These are phyloP conservation scores for Fraxinus anomala DNA, from an alignment of 257 asterid genomes.

Conservation along the genomic window DNA sequence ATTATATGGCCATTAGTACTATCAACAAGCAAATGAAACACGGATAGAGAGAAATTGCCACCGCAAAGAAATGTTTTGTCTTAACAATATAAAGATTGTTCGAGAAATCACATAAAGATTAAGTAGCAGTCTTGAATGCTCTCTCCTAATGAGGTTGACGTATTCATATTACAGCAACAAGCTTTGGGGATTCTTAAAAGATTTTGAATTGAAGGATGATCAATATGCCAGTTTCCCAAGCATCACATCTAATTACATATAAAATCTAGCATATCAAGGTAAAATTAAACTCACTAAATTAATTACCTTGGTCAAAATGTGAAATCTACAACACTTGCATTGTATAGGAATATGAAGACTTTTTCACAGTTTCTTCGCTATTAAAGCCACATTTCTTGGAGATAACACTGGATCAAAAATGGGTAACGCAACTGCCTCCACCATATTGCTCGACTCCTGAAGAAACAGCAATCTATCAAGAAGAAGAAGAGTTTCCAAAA, in stretches of 20 bases:
- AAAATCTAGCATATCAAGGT: slow-evolving; percentile 10
- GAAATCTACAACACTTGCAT: slow-evolving; percentile 6
- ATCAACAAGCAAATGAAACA: background rate
- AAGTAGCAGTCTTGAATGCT: background rate
- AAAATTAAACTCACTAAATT: background rate
- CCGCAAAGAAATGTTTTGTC: background rate
- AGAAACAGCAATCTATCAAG: slow-evolving; percentile 86
- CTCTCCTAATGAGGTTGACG: background rate
- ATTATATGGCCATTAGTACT: background rate
- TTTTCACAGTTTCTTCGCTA: slow-evolving; percentile 60
- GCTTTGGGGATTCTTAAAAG: background rate
- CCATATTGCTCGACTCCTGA: slow-evolving; percentile 62
- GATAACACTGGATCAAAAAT: slow-evolving; percentile 79
- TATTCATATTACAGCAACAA: background rate
- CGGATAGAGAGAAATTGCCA: background rate
- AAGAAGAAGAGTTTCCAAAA: slow-evolving; percentile 76
- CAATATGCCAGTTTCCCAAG: background rate
- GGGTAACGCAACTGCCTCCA: slow-evolving; percentile 57
- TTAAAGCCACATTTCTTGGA: slow-evolving; percentile 80
- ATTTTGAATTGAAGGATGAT: background rate
- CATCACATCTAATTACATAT: background rate
- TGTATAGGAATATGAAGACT: slow-evolving; percentile 18
- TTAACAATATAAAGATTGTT: background rate
- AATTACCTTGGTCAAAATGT: slow-evolving; percentile 10
- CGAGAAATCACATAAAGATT: background rate